A percentile compares a stretch with the other conserved stretches of the same genome.
Evolutionary conservation across 2,329 filamentous ascomycete genomes (phyloP).

Genomic region (Pseudocercospora fijiensis): DNA sequence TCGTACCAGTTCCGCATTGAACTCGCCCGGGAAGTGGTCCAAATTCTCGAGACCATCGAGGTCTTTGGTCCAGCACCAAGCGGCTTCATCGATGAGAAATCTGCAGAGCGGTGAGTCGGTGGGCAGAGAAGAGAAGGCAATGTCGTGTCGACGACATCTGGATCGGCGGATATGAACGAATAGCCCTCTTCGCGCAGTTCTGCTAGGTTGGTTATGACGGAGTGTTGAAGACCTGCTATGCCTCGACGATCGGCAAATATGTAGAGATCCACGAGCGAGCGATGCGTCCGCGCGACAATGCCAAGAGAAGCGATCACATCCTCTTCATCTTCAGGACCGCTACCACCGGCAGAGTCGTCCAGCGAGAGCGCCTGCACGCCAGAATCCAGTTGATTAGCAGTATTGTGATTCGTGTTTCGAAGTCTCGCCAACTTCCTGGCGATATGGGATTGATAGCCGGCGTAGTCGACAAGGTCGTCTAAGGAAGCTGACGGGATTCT

Average conservation of each 20-base stretch:
- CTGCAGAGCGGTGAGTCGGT: not conserved
- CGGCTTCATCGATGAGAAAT: not conserved
- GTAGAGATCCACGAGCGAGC: not conserved
- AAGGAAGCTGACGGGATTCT: not conserved
- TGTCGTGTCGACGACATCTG: not conserved
- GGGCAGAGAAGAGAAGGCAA: not conserved
- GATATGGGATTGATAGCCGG: not conserved
- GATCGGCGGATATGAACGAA: not conserved
- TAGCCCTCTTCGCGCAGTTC: not conserved
- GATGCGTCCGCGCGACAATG: not conserved
- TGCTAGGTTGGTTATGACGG: not conserved
- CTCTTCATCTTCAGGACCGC: not conserved
- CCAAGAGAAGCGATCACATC: not conserved
- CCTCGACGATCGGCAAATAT: not conserved
- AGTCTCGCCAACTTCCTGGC: not conserved
- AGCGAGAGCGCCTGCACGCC: not conserved
- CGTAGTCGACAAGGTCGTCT: not conserved
- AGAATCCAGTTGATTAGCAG: not conserved
- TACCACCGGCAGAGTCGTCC: not conserved
- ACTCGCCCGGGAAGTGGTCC: conserved; percentile 46
- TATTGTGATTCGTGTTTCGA: no score
- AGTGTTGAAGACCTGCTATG: not conserved
- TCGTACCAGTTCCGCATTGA: not conserved
- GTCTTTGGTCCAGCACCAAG: conserved; percentile 50
- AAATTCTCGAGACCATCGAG: conserved; percentile 53